These are phyloP conservation scores for Thalassia testudinum DNA, from an alignment of 116 monocot species.

Conservation along the genomic window DNA sequence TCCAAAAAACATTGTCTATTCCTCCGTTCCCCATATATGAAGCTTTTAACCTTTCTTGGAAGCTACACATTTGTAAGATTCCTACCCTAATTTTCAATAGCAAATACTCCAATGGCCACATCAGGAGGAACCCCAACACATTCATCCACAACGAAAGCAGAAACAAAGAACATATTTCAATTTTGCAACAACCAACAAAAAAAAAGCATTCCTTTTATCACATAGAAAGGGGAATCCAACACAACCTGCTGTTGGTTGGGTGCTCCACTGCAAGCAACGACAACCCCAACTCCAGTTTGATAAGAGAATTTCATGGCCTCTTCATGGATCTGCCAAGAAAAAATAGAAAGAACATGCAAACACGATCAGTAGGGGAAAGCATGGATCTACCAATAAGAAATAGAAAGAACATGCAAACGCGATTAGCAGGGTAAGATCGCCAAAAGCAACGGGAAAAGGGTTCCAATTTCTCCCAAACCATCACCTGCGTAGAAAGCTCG, in stretches of 20 bases:
- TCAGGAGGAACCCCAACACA: neutral
- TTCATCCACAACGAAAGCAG: neutral
- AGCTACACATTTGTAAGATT: too few relatives aligned
- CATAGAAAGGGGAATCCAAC: too few relatives aligned
- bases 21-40: too few relatives aligned
- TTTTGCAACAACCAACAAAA: too few relatives aligned
- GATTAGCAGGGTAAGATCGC: neutral
- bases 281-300: conserved; percentile 49
- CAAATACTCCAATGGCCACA: too few relatives aligned
- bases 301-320: conserved; percentile 49
- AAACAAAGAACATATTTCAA: neutral
- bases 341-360: neutral
- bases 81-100: too few relatives aligned
- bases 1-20: too few relatives aligned
- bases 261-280: conserved; percentile 52
- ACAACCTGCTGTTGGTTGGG: conserved; percentile 41
- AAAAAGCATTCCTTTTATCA: neutral
- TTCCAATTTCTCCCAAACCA: neutral
- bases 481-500: conserved; percentile 39
- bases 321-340: conserved; percentile 32
- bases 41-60: too few relatives aligned
- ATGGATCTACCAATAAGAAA: conserved; percentile 23
- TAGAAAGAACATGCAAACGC: neutral
- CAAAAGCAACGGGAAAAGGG: neutral
- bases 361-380: too few relatives aligned